Percentiles rank a stretch among this genome's conserved stretches.
Conservation (phyloP, 805 yeast species). For the Cyberlindnera xishuangbannaensis region DNA sequence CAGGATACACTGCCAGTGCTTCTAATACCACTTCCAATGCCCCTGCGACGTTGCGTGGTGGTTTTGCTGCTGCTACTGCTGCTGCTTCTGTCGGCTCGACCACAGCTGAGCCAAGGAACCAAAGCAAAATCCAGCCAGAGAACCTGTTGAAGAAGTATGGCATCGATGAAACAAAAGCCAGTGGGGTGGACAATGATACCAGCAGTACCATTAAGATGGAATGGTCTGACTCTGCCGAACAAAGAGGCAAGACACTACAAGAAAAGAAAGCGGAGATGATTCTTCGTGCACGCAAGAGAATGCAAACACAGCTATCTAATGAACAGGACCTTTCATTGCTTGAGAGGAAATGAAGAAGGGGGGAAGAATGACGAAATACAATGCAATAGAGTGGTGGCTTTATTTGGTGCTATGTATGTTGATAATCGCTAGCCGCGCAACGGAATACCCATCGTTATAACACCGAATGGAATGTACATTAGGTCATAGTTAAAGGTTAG, state of each 20-base stretch:
- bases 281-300: constrained; percentile 52
- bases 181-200: neutral
- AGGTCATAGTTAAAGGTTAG: too few species aligned
- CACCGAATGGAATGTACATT: too few species aligned
- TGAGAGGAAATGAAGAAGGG: constrained; percentile 6
- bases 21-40: too few species aligned
- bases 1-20: constrained; percentile 31
- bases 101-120: constrained; percentile 20
- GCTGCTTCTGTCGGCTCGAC: too few species aligned
- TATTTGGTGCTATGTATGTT: too few species aligned
- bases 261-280: constrained; percentile 54
- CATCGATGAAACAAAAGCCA: constrained; percentile 24
- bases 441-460: too few species aligned
- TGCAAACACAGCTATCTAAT: constrained; percentile 33
- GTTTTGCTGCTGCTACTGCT: too few species aligned
- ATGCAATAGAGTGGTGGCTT: too few species aligned
- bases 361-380: neutral
- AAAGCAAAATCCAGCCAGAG: constrained; percentile 22
- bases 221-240: constrained; percentile 40
- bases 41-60: too few species aligned
- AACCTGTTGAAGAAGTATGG: constrained; percentile 39
- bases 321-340: constrained; percentile 19
- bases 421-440: too few species aligned
- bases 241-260: constrained; percentile 38
- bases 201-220: constrained; percentile 20